These are phyloP conservation scores for Adiantum capillusveneris DNA, from an alignment of 75 land plant species.

Conservation along the genomic window DNA sequence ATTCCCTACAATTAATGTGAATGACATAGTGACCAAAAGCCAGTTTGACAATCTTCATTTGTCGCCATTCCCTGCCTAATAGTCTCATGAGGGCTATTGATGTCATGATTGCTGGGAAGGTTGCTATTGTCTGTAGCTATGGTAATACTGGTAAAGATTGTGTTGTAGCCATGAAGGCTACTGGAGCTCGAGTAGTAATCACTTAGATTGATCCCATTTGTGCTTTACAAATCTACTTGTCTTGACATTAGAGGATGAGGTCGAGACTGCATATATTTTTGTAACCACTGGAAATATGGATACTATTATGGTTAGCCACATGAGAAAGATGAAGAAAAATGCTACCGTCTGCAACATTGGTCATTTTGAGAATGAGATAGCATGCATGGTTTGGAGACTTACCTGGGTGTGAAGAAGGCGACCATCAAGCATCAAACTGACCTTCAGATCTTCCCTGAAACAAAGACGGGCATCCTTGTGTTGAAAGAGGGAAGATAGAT, in stretches of 20 bases:
- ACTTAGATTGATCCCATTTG: conserved; percentile 96
- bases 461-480: conserved; percentile 71
- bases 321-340: conserved; percentile 92
- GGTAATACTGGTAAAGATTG: conserved; percentile 96
- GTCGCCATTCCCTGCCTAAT: conserved; percentile 74
- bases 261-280: conserved; percentile 70
- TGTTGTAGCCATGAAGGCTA: conserved; percentile 77
- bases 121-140: conserved; percentile 74
- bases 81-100: conserved; percentile 77
- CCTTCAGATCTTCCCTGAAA: conserved; percentile 91
- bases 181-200: conserved; percentile 82
- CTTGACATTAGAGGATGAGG: conserved; percentile 57
- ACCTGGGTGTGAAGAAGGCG: conserved; percentile 69
- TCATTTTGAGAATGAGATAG: conserved; percentile 95
- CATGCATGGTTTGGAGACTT: conserved; percentile 71
- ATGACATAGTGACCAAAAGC: too few relatives aligned
- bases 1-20: too few relatives aligned
- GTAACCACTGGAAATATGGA: conserved; percentile 96
- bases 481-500: conserved; percentile 85
- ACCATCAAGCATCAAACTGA: conserved; percentile 99
- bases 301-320: conserved; percentile 87
- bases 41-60: conserved; percentile 82
- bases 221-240: conserved; percentile 71
- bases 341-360: conserved; percentile 93
- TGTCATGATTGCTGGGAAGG: conserved; percentile 74